Conservation (phyloP, 139 green algal species). For the Chlorella ohadii region DNA sequence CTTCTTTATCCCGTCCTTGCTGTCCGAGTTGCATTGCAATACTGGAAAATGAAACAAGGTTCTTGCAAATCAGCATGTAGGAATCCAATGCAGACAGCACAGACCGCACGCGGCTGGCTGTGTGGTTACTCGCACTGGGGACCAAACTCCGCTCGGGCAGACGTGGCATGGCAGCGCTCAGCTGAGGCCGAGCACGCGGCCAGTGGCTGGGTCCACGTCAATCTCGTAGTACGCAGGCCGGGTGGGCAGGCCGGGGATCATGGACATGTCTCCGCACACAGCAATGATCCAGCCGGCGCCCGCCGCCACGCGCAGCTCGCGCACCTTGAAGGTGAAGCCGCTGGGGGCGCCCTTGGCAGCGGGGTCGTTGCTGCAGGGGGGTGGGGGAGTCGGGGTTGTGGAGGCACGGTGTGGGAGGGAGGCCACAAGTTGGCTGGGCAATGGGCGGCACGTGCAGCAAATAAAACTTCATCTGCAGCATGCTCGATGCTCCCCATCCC, state of each 20-base stretch:
- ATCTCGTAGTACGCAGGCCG: slow-evolving; percentile 93
- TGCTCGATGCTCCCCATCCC: too few relatives aligned
- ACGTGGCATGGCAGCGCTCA: slow-evolving; percentile 29
- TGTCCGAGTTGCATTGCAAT: background rate
- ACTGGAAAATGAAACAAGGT: background rate
- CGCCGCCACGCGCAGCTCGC: slow-evolving; percentile 84
- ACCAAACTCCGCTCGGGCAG: too few relatives aligned
- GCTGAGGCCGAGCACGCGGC: slow-evolving; percentile 85
- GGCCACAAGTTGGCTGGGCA: background rate
- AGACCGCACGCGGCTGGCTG: too few relatives aligned
- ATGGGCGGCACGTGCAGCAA: background rate
- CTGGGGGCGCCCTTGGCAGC: slow-evolving; percentile 72
- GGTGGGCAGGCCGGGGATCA: slow-evolving; percentile 91
- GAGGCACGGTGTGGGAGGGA: background rate
- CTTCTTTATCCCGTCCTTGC: background rate
- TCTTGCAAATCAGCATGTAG: too few relatives aligned
- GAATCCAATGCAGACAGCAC: too few relatives aligned
- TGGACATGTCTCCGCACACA: slow-evolving; percentile 94
- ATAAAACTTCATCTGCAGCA: too few relatives aligned
- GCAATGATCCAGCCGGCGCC: slow-evolving; percentile 96
- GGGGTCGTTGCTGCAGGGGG: slow-evolving; percentile 37
- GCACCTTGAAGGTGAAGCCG: slow-evolving; percentile 93
- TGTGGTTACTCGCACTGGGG: too few relatives aligned
- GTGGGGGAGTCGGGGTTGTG: background rate
- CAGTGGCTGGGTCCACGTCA: slow-evolving; percentile 75